Base-by-base conservation (phyloP, 176 grass and related monocot species). In the Cenchrus purpureus region DNA sequence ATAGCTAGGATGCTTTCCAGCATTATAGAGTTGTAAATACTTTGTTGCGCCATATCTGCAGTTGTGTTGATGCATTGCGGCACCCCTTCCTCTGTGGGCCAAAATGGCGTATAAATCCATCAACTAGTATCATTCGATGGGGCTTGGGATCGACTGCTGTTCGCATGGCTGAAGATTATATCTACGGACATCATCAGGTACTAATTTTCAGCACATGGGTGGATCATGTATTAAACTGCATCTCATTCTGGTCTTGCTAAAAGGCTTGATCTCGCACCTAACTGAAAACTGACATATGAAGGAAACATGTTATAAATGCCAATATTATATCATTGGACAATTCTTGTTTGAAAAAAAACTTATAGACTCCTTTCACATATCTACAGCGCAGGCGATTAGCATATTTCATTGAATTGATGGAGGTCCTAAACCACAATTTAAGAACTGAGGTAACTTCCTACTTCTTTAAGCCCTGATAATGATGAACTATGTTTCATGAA, bases 81-180 rank as follows among this genome's bases (percentile, higher is more conserved):
- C 93, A 98, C 65, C 96, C 96, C 10, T 98, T 98, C 88, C 86
- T 98, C 31, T 98, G 96, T 90, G 96, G 96, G 53, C 93, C 96
- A 42, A 98, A 75, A 87, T 98, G 96, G 96, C 91, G 93, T 43
- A 86, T 93, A 87, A 91, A 74, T 69, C 91, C 93, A 68, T 94
- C 96, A 48, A 86, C 89, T 20, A 61, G 86, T 87, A 64, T 98
- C n/a, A 79, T 95, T 28, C 73, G 90, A 20, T 98, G 96, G 96
- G 90, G 96, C 42, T 85, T 98, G 85, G 93, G 97, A 54, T 98
- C 97, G 65, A 98, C 96, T 87, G 86, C 91, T 86, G 86, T 98
- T 59, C 87, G 81, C 43, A 93, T 98, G 89, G 87, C 96, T 73
- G 93, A 98, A 94, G 96, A 98, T 92, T 95, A 98, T 77, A 98